Evolutionary conservation across 495 filamentous ascomycete species (phyloP).

Genomic region (Talaromyces nanjingensis): DNA sequence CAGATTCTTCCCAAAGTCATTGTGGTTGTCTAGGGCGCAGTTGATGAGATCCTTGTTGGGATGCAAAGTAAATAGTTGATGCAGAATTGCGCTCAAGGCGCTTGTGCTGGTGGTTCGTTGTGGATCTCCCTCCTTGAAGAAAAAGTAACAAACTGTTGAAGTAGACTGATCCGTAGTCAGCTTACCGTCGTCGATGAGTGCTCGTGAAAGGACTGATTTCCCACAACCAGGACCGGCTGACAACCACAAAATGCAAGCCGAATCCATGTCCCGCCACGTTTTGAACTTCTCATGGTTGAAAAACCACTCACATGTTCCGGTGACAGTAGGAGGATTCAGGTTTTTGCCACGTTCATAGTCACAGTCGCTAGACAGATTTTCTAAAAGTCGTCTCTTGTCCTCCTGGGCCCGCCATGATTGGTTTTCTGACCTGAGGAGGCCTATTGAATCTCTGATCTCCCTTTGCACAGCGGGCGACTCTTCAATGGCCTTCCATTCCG

Average conservation of each 20-base stretch:
- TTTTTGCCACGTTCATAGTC: neutral
- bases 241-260: slow-evolving; percentile 30
- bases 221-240: slow-evolving; percentile 35
- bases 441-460: neutral
- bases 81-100: slow-evolving; percentile 29
- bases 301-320: slow-evolving; percentile 34
- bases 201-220: slow-evolving; percentile 32
- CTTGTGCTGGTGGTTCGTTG: slow-evolving; percentile 18
- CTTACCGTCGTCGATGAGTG: slow-evolving; percentile 22
- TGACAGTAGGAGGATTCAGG: neutral
- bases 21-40: slow-evolving; percentile 15
- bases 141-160: slow-evolving; percentile 26
- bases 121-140: slow-evolving; percentile 4
- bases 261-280: slow-evolving; percentile 19
- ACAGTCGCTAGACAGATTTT: neutral
- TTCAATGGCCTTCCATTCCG: neutral
- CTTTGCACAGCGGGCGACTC: neutral
- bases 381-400: neutral
- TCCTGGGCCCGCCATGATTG: neutral
- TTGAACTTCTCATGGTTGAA: slow-evolving; percentile 19
- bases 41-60: slow-evolving; percentile 9
- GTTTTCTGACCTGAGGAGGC: neutral
- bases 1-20: slow-evolving; percentile 17
- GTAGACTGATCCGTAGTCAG: slow-evolving; percentile 11
- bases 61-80: slow-evolving; percentile 25